Base-by-base conservation (phyloP, 257 asterid genomes). In the Solanum microdontum region DNA sequence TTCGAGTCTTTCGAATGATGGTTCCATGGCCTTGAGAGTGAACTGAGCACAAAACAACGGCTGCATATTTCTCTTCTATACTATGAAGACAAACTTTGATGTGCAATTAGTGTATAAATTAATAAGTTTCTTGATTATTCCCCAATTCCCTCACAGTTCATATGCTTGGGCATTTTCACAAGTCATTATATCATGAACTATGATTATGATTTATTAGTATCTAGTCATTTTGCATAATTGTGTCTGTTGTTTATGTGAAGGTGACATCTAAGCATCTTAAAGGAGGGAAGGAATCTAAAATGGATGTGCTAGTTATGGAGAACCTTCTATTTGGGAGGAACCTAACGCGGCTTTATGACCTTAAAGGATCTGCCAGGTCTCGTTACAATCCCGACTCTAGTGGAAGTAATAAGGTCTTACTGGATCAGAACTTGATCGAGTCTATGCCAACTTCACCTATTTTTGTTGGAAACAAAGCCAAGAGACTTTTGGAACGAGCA, bases 401-500 rank as follows among this genome's bases (percentile, higher is more conserved):
- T 33, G 98, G 98, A 90, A 94, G 93, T 64, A 97, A 97, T 84
- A 95, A 95, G 92, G 98, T 97, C 84, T 89, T 97, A 79, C 89
- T 97, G 92, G 99, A 97, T 87, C 98, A 97, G 92, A 97, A 97
- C 91, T 92, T 95, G 93, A 94, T 97, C 68, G 99, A 97, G 90
- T 94, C 98, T 76, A 95, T 97, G 99, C 98, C 99, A 88, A 97
- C 98, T 66, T 94, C 95, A 89, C 99, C 99, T 4, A 95, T 97
- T 32, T 84, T 84, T 84, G 86, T 84, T 84, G 86, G 86, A 84
- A 84, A 84, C 86, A 84, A 84, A 84, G 86, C 86, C 86, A 84
- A 84, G 75, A 84, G 86, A 84, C 86, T 84, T 58, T 64, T 84
- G 75, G 86, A 84, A 64, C 72, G 75, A 84, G 86, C 86, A 21